phyloP scores from a whole-genome alignment of 2,329 filamentous ascomycete genomes.

The Aspergillus chevalieri region DNA sequence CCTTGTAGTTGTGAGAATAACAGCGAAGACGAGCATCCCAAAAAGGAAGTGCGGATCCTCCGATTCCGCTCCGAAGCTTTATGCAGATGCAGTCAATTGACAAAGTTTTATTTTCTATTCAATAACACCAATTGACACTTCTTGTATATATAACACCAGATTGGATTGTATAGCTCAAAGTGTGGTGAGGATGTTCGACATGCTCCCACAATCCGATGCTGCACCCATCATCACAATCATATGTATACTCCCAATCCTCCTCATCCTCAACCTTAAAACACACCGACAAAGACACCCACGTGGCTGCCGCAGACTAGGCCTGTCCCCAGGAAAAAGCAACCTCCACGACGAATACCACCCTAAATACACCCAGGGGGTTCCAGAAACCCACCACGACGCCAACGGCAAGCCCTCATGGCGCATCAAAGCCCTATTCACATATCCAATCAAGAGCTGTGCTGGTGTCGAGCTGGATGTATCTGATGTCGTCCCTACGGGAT shows the following conservation, averaged over 20 bases:
- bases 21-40: neutral
- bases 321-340: conserved; percentile 44
- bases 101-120: too few species aligned
- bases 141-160: too few species aligned
- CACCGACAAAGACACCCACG: conserved; percentile 20
- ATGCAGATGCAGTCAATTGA: too few species aligned
- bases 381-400: conserved; percentile 25
- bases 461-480: conserved; percentile 66
- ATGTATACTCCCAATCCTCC: conserved; percentile 5
- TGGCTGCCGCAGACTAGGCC: conserved; percentile 50
- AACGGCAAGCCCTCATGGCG: conserved; percentile 36
- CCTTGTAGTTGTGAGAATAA: neutral
- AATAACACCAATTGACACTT: too few species aligned
- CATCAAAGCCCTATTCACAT: conserved; percentile 68
- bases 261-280: conserved; percentile 2
- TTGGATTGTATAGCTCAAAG: too few species aligned
- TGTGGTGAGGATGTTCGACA: too few species aligned
- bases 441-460: conserved; percentile 76
- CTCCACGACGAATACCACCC: conserved; percentile 52
- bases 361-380: conserved; percentile 39
- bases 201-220: too few species aligned
- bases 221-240: neutral
- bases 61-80: neutral
- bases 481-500: conserved; percentile 60
- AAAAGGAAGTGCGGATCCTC: neutral